A percentile compares a stretch with the other conserved stretches of the same genome.
phyloP scores from a whole-genome alignment of 2,329 filamentous ascomycete species.

The Ramularia endophylla region DNA sequence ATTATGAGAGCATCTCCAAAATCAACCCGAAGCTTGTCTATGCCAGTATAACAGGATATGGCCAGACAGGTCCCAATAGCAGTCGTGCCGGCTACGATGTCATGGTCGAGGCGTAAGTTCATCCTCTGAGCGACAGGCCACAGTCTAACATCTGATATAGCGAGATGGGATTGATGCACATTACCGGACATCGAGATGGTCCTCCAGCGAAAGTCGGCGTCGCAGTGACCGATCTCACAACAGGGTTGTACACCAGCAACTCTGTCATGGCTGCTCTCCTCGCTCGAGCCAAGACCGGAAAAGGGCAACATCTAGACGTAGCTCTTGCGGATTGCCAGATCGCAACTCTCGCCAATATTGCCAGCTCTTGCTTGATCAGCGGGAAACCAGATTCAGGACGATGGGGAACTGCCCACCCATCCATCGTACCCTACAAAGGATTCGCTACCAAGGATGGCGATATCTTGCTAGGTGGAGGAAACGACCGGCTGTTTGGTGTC shows the following conservation, averaged over 20 bases:
- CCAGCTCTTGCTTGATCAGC: slow-evolving; percentile 83
- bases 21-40: slow-evolving; percentile 89
- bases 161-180: slow-evolving; percentile 97
- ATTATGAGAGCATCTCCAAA: slow-evolving; percentile 71
- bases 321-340: slow-evolving; percentile 91
- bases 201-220: slow-evolving; percentile 96
- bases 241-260: slow-evolving; percentile 90
- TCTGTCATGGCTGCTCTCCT: slow-evolving; percentile 90
- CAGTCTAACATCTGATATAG: slow-evolving; percentile 21
- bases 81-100: slow-evolving; percentile 92
- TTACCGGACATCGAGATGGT: slow-evolving; percentile 81
- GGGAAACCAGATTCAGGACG: slow-evolving; percentile 80
- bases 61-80: slow-evolving; percentile 87
- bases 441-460: slow-evolving; percentile 62
- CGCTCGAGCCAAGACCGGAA: slow-evolving; percentile 65
- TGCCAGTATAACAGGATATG: slow-evolving; percentile 94
- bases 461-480: slow-evolving; percentile 58
- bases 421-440: slow-evolving; percentile 90
- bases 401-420: slow-evolving; percentile 98
- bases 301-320: slow-evolving; percentile 88
- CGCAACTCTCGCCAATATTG: slow-evolving; percentile 90
- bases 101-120: slow-evolving; percentile 78
- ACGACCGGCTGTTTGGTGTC: slow-evolving; percentile 57
- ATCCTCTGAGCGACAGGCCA: background rate
- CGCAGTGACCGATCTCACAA: slow-evolving; percentile 92